Evolutionary conservation across 345 rosid genomes (phyloP).

Genomic region (Mangifera indica): DNA sequence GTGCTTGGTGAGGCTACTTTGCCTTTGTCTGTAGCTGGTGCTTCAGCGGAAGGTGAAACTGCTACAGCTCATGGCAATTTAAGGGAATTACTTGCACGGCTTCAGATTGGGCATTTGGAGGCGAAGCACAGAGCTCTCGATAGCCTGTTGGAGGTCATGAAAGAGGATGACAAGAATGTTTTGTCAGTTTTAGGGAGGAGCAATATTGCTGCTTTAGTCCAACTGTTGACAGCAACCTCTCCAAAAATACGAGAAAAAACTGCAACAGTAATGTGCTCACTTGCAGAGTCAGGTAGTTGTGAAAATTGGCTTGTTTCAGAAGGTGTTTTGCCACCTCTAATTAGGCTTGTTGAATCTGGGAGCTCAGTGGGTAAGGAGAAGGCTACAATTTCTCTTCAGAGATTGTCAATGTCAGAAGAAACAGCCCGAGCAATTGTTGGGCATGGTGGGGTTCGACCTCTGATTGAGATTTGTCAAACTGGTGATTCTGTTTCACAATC

Average conservation of each 20-base stretch:
- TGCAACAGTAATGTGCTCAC: conserved; percentile 58
- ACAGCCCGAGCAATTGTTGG: conserved; percentile 83
- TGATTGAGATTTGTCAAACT: conserved; percentile 65
- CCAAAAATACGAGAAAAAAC: conserved; percentile 72
- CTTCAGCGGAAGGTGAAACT: conserved; percentile 41
- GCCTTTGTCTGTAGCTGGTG: conserved; percentile 31
- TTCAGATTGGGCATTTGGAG: conserved; percentile 94
- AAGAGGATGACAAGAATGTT: conserved; percentile 76
- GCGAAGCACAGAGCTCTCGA: conserved; percentile 87
- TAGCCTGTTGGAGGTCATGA: conserved; percentile 65
- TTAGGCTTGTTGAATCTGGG: conserved; percentile 83
- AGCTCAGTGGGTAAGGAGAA: conserved; percentile 68
- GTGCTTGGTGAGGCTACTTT: conserved; percentile 76
- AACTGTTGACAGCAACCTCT: conserved; percentile 72
- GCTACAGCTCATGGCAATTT: conserved; percentile 41
- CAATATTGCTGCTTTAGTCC: conserved; percentile 73
- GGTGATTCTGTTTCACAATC: conserved; percentile 89
- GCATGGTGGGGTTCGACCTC: conserved; percentile 69
- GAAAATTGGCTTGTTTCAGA: conserved; percentile 89
- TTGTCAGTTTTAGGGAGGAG: conserved; percentile 56
- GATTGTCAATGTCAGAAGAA: conserved; percentile 72
- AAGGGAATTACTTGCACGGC: conserved; percentile 81
- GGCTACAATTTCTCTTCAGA: conserved; percentile 75
- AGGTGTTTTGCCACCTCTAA: conserved; percentile 76
- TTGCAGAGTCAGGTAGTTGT: conserved; percentile 77